Percentiles rank a stretch among this genome's conserved stretches.
Conservation (phyloP, 768 basidiomycete genomes). For the Leucocoprinus leucothites region DNA sequence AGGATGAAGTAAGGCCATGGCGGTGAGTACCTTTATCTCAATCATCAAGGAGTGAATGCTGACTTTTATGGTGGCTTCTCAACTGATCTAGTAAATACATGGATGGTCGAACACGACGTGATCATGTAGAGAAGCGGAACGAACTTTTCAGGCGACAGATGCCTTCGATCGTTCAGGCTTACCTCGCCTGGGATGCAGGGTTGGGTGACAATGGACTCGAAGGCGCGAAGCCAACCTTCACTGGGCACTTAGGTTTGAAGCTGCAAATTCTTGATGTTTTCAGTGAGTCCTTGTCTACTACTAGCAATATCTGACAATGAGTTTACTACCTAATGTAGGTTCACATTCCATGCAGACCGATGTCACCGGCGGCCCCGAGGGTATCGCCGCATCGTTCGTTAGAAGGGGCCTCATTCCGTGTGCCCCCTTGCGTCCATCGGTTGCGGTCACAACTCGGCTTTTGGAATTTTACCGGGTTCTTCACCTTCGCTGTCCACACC, state of each 20-base stretch:
- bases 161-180: too few species aligned
- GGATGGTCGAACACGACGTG: too few species aligned
- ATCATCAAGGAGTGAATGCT: neutral
- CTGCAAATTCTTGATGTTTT: too few species aligned
- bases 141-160: too few species aligned
- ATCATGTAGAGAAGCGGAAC: too few species aligned
- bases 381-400: slow-evolving; percentile 17
- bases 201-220: too few species aligned
- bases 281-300: too few species aligned
- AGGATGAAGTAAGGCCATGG: neutral
- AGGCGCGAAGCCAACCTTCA: too few species aligned
- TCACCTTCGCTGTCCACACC: slow-evolving; percentile 21
- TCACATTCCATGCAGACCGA: neutral
- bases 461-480: slow-evolving; percentile 21
- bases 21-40: neutral
- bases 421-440: slow-evolving; percentile 17
- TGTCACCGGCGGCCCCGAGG: neutral
- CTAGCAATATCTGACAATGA: too few species aligned
- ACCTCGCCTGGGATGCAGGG: too few species aligned
- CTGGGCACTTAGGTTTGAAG: too few species aligned
- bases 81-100: neutral
- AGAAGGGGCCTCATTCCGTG: slow-evolving; percentile 23
- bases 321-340: neutral
- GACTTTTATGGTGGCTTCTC: neutral
- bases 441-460: slow-evolving; percentile 18